phyloP scores from a whole-genome alignment of 768 basidiomycete species.

The Xerocomellus intermedius region DNA sequence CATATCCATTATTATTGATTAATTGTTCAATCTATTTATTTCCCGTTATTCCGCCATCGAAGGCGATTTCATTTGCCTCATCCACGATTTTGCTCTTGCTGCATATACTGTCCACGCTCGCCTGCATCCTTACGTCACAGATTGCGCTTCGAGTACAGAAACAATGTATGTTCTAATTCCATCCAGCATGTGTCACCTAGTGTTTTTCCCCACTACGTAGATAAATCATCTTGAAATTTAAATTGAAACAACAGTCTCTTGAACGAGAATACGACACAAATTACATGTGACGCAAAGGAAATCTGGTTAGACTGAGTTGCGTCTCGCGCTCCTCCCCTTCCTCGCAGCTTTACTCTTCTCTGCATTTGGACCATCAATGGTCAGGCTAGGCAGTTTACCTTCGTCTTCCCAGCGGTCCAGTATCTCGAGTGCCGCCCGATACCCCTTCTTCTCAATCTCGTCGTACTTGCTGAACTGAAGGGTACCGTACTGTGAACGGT shows the following conservation, averaged over 20 bases:
- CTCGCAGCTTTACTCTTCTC: slow-evolving; percentile 44
- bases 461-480: slow-evolving; percentile 87
- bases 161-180: slow-evolving; percentile 14
- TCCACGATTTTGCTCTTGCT: slow-evolving; percentile 12
- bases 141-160: slow-evolving; percentile 21
- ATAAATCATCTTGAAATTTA: slow-evolving; percentile 18
- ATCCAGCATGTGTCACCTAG: slow-evolving; percentile 19
- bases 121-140: slow-evolving; percentile 17
- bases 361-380: slow-evolving; percentile 56
- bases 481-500: slow-evolving; percentile 72
- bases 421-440: slow-evolving; percentile 66
- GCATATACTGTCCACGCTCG: slow-evolving; percentile 15
- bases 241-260: not conserved
- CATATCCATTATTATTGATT: slow-evolving; percentile 38
- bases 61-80: slow-evolving; percentile 6
- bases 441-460: slow-evolving; percentile 83
- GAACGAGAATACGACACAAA: not conserved
- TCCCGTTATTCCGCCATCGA: slow-evolving; percentile 6
- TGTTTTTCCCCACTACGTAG: slow-evolving; percentile 12
- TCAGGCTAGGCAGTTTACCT: slow-evolving; percentile 74
- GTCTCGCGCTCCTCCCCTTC: slow-evolving; percentile 73
- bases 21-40: slow-evolving; percentile 31
- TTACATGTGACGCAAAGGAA: not conserved
- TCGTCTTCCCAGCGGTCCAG: slow-evolving; percentile 80
- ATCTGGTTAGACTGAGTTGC: slow-evolving; percentile 58